Evolutionary conservation across 768 basidiomycete genomes (phyloP).

Genomic region (Hebeloma cylindrosporum): DNA sequence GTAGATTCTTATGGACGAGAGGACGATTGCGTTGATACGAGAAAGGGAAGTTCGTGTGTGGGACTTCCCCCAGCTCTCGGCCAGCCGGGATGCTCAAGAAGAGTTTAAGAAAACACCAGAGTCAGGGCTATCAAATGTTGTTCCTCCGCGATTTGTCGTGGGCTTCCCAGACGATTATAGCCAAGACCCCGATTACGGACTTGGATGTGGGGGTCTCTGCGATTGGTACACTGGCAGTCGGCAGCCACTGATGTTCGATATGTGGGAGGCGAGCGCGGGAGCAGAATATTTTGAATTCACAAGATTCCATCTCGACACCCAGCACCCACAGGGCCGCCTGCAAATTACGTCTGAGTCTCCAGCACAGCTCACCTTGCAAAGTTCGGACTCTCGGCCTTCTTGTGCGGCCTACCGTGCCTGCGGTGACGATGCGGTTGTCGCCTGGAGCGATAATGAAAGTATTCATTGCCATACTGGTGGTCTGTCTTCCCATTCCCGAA

Average conservation of each 20-base stretch:
- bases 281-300: background rate
- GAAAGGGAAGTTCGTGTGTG: slow-evolving; percentile 8
- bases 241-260: slow-evolving; percentile 18
- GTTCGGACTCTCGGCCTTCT: no score
- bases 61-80: slow-evolving; percentile 11
- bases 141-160: no score
- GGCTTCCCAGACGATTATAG: background rate
- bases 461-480: slow-evolving; percentile 10
- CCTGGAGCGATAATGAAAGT: slow-evolving; percentile 1
- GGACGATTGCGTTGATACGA: slow-evolving; percentile 11
- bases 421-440: slow-evolving; percentile 2
- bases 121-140: no score
- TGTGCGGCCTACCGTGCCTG: slow-evolving; percentile 13
- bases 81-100: background rate
- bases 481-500: background rate
- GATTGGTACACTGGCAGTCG: slow-evolving; percentile 19
- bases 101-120: background rate
- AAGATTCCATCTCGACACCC: slow-evolving; percentile 2
- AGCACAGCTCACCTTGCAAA: no score
- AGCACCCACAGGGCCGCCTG: no score
- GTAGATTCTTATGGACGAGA: slow-evolving; percentile 15
- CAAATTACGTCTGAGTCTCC: no score
- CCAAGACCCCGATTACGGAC: background rate
- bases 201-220: slow-evolving; percentile 12
- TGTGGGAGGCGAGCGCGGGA: background rate